Conservation (phyloP, 1,139 yeast genomes). For the Debaryomyces nepalensis region DNA sequence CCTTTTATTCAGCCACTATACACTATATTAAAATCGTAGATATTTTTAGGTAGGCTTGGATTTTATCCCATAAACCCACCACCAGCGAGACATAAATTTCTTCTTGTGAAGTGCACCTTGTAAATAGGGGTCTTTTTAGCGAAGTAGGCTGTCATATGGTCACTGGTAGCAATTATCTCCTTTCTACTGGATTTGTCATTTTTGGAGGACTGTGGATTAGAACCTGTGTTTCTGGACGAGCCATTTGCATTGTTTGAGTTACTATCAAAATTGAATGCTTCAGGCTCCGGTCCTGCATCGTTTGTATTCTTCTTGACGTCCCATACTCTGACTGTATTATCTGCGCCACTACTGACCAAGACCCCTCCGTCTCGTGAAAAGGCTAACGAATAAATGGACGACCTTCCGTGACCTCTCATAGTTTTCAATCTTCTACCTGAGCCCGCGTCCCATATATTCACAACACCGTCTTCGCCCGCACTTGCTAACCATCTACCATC, state of each 20-base stretch:
- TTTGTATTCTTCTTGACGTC: slow-evolving; percentile 85
- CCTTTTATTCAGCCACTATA: too few relatives aligned
- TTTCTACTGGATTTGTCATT: slow-evolving; percentile 55
- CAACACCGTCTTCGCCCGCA: slow-evolving; percentile 91
- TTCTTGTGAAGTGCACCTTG: slow-evolving; percentile 87
- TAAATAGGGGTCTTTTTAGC: slow-evolving; percentile 95
- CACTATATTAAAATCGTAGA: not conserved
- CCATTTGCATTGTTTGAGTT: slow-evolving; percentile 19
- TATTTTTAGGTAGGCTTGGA: not conserved
- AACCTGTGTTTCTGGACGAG: slow-evolving; percentile 15
- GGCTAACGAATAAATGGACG: slow-evolving; percentile 81
- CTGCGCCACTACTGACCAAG: slow-evolving; percentile 91
- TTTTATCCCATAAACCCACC: slow-evolving; percentile 63
- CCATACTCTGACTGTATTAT: slow-evolving; percentile 94
- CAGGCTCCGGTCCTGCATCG: slow-evolving; percentile 84
- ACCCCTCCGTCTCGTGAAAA: slow-evolving; percentile 89
- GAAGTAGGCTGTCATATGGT: slow-evolving; percentile 91
- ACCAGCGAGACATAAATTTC: slow-evolving; percentile 90
- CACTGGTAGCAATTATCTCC: slow-evolving; percentile 80
- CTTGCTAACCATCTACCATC: slow-evolving; percentile 97
- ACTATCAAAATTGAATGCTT: slow-evolving; percentile 53
- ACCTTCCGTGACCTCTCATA: slow-evolving; percentile 89
- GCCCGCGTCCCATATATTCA: slow-evolving; percentile 94
- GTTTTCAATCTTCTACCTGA: slow-evolving; percentile 84
- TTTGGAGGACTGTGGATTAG: slow-evolving; percentile 21